phyloP scores from a whole-genome alignment of 495 filamentous ascomycete species.

The Aspergillus ostianus region DNA sequence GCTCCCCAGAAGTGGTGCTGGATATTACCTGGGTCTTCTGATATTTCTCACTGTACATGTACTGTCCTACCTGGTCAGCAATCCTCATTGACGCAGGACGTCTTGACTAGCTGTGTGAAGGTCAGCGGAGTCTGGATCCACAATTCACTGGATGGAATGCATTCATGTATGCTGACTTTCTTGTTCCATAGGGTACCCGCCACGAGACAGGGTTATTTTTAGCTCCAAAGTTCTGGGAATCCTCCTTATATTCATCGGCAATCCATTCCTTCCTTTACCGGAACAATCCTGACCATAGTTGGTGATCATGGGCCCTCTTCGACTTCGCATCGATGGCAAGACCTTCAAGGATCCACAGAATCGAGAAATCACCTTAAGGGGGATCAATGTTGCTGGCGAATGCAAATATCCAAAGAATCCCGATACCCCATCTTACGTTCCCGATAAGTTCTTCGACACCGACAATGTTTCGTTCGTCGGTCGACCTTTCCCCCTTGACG shows the following conservation, averaged over 20 bases:
- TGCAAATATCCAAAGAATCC: constrained; percentile 73
- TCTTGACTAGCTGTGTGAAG: background rate
- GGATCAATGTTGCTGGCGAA: constrained; percentile 69
- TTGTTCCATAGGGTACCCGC: background rate
- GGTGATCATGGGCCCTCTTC: constrained; percentile 39
- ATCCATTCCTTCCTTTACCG: background rate
- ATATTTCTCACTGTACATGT: background rate
- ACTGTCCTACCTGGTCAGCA: background rate
- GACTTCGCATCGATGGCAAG: constrained; percentile 75
- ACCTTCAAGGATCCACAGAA: constrained; percentile 71
- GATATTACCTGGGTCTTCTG: background rate
- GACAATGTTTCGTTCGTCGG: constrained; percentile 88
- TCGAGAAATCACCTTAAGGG: constrained; percentile 65
- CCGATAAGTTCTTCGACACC: constrained; percentile 83
- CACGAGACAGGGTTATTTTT: background rate
- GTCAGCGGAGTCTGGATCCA: background rate
- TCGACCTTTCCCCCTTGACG: constrained; percentile 77
- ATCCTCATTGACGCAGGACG: background rate
- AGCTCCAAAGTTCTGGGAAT: background rate
- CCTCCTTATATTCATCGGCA: background rate
- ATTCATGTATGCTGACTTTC: background rate
- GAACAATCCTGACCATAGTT: background rate
- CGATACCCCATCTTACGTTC: constrained; percentile 74
- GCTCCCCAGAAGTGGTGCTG: background rate
- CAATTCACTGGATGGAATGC: background rate